Evolutionary conservation across 2,329 filamentous ascomycete species (phyloP), one percentile per base, ranked within the genome.

Genomic region (Botrytis elliptica): DNA sequence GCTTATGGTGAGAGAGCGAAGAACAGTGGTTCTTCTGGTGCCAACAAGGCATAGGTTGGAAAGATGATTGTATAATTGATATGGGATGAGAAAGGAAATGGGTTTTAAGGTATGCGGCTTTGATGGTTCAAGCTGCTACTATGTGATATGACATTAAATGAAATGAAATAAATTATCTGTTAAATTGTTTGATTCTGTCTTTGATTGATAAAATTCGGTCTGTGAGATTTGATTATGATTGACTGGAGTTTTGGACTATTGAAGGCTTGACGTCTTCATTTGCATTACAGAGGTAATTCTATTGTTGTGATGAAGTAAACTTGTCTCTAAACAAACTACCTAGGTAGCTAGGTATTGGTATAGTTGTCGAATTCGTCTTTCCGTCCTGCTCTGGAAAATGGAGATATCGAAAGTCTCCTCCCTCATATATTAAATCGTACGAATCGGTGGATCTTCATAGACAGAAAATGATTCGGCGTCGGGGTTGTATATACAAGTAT

Each of bases 1-100:
- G 90, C 79, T 25, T 81, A 81, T 76, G 79, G 79, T 75, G 75
- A 80, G 73, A 70, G 79, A 38, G 76, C 78, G 29, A 80, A 79
- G 77, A 49, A 46, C n/a, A 70, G 68, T 49, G 68, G 68, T 29
- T 16, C 20, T 38, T 25, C 55, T n/a, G 68, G 68, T 52, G 68
- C 68, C 22, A 70, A 70, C 38, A 71, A 71, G 70, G 70, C 70
- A 46, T 71, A 55, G 52, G 29, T 38, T 7, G 33, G 46, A 6
- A 38, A 57, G 29, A 33, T 29, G 33, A 16, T 4, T 62, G 36
- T 62, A 62, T 38, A 40, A 25, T 70, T 29, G 22, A 44, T 22
- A 33, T 33, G 33, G 60, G 65, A 40, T 40, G 33, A 33, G 36
- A 40, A 44, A 42, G 36, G 60, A 36, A 36, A 55, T 55, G 9